phyloP scores from a whole-genome alignment of 257 asterid genomes.

The Verbena officinalis region DNA sequence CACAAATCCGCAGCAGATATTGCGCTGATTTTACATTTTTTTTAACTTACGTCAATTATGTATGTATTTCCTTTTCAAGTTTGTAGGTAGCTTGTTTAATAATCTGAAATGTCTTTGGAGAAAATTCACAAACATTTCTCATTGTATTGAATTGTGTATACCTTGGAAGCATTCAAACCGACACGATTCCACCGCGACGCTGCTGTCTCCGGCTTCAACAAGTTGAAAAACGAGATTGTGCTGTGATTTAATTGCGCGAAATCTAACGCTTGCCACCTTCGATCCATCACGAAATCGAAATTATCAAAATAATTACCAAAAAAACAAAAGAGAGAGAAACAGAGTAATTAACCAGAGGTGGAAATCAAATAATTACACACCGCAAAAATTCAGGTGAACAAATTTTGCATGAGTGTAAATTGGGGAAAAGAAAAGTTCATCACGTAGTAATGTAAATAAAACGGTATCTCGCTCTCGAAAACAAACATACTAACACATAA shows the following conservation, averaged over 20 bases:
- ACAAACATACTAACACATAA: not conserved
- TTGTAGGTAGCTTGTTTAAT: not conserved
- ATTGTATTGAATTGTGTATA: not conserved
- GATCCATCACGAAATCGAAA: constrained; percentile 14
- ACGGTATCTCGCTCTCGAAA: no score
- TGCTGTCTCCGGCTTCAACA: constrained; percentile 59
- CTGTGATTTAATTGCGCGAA: constrained; percentile 57
- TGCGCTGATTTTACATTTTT: not conserved
- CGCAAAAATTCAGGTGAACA: not conserved
- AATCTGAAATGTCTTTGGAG: not conserved
- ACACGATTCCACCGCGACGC: constrained; percentile 67
- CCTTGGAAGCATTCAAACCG: constrained; percentile 63
- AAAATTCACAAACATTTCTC: not conserved
- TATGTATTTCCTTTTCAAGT: not conserved
- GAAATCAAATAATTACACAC: not conserved
- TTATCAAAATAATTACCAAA: not conserved
- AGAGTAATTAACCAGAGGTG: not conserved
- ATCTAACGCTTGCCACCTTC: constrained; percentile 68
- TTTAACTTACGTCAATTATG: not conserved
- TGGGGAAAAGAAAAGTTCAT: not conserved
- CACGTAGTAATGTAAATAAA: not conserved
- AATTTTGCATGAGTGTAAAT: not conserved
- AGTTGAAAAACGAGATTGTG: constrained; percentile 60
- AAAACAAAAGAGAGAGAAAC: not conserved
- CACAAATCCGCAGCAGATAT: not conserved